phyloP scores from a whole-genome alignment of 1,284 basidiomycete species.

The Malassezia obtusa region DNA sequence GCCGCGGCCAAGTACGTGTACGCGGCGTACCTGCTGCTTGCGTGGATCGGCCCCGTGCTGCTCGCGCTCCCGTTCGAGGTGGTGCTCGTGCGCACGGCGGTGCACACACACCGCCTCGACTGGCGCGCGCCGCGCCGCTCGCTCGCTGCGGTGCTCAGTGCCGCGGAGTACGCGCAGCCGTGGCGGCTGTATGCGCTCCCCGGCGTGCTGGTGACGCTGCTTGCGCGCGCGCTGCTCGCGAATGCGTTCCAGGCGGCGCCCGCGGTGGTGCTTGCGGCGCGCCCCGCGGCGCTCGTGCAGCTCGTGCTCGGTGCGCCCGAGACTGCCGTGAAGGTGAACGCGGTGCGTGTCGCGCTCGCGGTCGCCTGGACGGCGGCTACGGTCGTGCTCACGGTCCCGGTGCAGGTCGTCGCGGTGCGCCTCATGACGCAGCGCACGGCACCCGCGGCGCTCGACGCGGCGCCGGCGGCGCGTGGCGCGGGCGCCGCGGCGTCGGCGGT shows the following conservation, averaged over 20 bases:
- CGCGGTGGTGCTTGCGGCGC: slow-evolving; percentile 18
- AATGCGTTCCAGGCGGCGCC: slow-evolving; percentile 26
- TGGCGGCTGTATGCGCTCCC: slow-evolving; percentile 40
- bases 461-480: slow-evolving; percentile 24
- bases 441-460: slow-evolving; percentile 1
- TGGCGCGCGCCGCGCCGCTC: slow-evolving; percentile 25
- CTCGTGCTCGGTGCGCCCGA: slow-evolving; percentile 20
- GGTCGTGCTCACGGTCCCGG: slow-evolving; percentile 28
- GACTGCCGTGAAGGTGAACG: slow-evolving; percentile 6
- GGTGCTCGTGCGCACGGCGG: slow-evolving; percentile 35
- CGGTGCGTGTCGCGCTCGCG: slow-evolving; percentile 22
- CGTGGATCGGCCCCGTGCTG: background rate
- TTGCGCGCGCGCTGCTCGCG: slow-evolving; percentile 34
- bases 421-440: slow-evolving; percentile 28
- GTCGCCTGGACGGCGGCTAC: slow-evolving; percentile 32
- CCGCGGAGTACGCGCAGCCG: slow-evolving; percentile 31
- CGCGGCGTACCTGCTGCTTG: slow-evolving; percentile 2
- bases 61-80: slow-evolving; percentile 37
- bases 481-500: slow-evolving; percentile 26
- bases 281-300: slow-evolving; percentile 24
- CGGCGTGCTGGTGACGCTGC: slow-evolving; percentile 26
- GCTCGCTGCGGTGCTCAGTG: slow-evolving; percentile 33
- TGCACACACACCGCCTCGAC: slow-evolving; percentile 31
- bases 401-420: slow-evolving; percentile 39
- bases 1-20: background rate